Evolutionary conservation across 345 rosid species (phyloP).

Genomic region (Rhizophora mangle): DNA sequence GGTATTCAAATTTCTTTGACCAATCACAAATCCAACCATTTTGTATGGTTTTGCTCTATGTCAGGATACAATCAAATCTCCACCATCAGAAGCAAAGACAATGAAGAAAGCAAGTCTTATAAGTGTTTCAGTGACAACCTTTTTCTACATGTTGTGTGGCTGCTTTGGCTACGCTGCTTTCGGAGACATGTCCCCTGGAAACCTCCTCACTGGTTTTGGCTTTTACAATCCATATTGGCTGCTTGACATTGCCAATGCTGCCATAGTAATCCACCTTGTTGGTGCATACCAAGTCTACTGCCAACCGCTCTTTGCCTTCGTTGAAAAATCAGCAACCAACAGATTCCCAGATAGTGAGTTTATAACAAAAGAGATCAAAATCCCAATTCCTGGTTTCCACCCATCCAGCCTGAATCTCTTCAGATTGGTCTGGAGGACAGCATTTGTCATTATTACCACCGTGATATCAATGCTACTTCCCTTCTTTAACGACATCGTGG

Average conservation of each 20-base stretch:
- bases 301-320: conserved; percentile 79
- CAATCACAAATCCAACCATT: background rate
- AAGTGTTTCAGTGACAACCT: conserved; percentile 69
- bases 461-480: conserved; percentile 83
- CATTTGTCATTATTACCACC: conserved; percentile 65
- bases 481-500: conserved; percentile 76
- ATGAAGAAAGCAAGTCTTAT: conserved; percentile 73
- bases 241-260: conserved; percentile 78
- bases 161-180: conserved; percentile 87
- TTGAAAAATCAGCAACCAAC: conserved; percentile 51
- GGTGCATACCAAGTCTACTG: conserved; percentile 94
- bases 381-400: conserved; percentile 46
- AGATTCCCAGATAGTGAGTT: conserved; percentile 59
- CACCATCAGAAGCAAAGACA: conserved; percentile 72
- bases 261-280: conserved; percentile 74
- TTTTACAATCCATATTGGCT: conserved; percentile 84
- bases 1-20: background rate
- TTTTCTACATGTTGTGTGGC: conserved; percentile 90
- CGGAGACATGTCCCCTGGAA: conserved; percentile 77
- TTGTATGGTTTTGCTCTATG: background rate
- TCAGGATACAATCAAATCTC: conserved; percentile 64
- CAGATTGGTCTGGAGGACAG: conserved; percentile 81
- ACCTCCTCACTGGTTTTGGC: conserved; percentile 77
- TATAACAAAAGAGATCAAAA: conserved; percentile 48
- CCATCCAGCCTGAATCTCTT: conserved; percentile 60